Conservation (phyloP, 208 protist genomes). For the Borovskyia barvae region DNA sequence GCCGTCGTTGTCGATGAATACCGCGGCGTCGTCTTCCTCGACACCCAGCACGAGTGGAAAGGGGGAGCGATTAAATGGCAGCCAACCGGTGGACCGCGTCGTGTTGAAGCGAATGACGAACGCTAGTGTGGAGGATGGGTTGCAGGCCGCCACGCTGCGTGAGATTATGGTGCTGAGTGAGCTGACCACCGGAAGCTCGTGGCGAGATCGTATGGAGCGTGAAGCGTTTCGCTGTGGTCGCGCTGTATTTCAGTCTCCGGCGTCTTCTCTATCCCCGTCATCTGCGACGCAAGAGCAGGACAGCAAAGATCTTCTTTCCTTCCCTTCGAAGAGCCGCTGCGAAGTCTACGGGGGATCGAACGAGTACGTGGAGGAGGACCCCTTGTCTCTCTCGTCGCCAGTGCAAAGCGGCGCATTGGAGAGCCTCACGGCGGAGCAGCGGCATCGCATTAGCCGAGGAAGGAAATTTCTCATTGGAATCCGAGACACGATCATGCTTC, state of each 20-base stretch:
- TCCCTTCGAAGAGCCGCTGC: too few relatives aligned
- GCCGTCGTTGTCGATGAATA: background rate
- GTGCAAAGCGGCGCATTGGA: slow-evolving; percentile 4
- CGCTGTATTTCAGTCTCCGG: slow-evolving; percentile 3
- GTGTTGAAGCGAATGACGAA: slow-evolving; percentile 83
- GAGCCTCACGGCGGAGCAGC: background rate
- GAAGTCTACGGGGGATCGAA: too few relatives aligned
- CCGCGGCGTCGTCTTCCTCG: too few relatives aligned
- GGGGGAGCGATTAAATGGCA: background rate
- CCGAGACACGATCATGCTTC: slow-evolving; percentile 93
- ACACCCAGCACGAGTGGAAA: too few relatives aligned
- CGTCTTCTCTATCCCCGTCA: background rate
- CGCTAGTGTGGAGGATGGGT: slow-evolving; percentile 72
- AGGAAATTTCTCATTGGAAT: slow-evolving; percentile 80
- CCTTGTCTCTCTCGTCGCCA: background rate
- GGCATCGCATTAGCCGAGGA: slow-evolving; percentile 14
- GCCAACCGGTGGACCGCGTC: slow-evolving; percentile 22
- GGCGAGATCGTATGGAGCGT: slow-evolving; percentile 11
- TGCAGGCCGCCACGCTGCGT: slow-evolving; percentile 81
- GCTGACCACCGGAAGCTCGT: slow-evolving; percentile 43
- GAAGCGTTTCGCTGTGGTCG: slow-evolving; percentile 14
- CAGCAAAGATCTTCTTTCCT: too few relatives aligned
- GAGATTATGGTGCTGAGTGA: slow-evolving; percentile 93
- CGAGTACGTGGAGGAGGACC: too few relatives aligned
- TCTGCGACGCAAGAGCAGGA: too few relatives aligned